Base-by-base conservation (phyloP, 2,329 filamentous ascomycete species). In the Fusarium sarcochroum region DNA sequence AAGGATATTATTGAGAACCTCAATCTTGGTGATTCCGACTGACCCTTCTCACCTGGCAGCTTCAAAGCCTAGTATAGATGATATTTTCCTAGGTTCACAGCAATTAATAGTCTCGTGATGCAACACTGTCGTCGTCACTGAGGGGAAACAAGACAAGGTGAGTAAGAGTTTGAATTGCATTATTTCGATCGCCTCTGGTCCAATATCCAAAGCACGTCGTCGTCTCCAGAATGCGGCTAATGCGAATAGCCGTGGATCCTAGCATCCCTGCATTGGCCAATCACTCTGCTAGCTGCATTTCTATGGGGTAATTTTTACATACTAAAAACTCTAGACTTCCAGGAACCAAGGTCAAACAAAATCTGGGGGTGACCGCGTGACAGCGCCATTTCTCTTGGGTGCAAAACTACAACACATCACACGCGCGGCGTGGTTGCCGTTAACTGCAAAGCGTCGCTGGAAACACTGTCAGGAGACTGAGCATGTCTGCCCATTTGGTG, bases 301-400 rank as follows among this genome's bases (percentile, higher is more conserved):
- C 69, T 61, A 75, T 75, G 73, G 73, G 73, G 73, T 75, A 75
- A 75, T 47, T 57, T 50, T 75, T 75, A 75, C 73, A 73, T 75
- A 75, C 62, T 52, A 69, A 51, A 75, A 75, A 75, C 72, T 72
- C 65, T 52, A 35, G 48, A 54, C n/a, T 66, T 66, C 69, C 73
- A 75, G 72, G 72, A 73, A 73, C 72, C 10, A 41, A 56, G 63
- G 55, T 49, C 41, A 48, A 50, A 30, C 27, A 61, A 63, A 68
- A 48, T 58, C 54, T 66, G 57, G 58, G 55, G 53, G 58, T 47
- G 72, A 48, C 58, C 73, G 63, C 72, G 71, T 75, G 73, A 75
- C 72, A 62, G 54, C 69, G 66, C 61, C 67, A 69, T 64, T 68
- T 60, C 64, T 51, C 50, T 47, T 51, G 62, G 38, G 23, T 44